phyloP scores from a whole-genome alignment of 75 land plant genomes.

The Pinus tabuliformis region DNA sequence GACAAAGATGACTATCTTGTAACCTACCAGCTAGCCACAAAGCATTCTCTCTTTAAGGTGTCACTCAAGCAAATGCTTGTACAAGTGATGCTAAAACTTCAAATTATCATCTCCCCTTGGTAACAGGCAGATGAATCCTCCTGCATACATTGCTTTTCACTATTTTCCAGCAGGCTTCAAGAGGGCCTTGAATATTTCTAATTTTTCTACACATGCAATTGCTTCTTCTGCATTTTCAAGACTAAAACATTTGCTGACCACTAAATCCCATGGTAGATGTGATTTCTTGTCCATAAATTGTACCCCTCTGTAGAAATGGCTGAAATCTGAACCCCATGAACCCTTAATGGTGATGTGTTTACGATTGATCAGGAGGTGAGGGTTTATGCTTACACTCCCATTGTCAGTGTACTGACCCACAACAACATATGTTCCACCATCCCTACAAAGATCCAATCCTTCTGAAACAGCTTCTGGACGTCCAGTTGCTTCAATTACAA shows the following conservation, averaged over 20 bases:
- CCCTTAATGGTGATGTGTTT: constrained; percentile 48
- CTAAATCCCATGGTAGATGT: constrained; percentile 36
- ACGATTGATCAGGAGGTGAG: constrained; percentile 41
- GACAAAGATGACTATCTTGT: too few relatives aligned
- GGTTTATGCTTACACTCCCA: constrained; percentile 40
- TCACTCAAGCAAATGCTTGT: too few relatives aligned
- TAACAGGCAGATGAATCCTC: constrained; percentile 8
- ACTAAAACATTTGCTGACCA: constrained; percentile 31
- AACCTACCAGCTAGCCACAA: too few relatives aligned
- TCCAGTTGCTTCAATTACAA: constrained; percentile 54
- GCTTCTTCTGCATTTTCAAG: constrained; percentile 34
- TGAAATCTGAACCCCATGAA: constrained; percentile 58
- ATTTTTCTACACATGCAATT: constrained; percentile 37
- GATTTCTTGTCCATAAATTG: constrained; percentile 46
- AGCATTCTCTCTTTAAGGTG: too few relatives aligned
- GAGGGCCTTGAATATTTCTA: constrained; percentile 44
- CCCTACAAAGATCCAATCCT: constrained; percentile 43
- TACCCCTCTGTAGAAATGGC: constrained; percentile 52
- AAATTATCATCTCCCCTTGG: background rate
- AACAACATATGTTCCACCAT: constrained; percentile 50
- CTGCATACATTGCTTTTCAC: background rate
- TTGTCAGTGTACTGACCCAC: constrained; percentile 62
- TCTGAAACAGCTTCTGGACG: constrained; percentile 52
- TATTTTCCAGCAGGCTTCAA: constrained; percentile 10
- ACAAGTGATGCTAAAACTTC: background rate